Evolutionary conservation across 257 asterid genomes (phyloP).

Genomic region (Solanum clarkiae): DNA sequence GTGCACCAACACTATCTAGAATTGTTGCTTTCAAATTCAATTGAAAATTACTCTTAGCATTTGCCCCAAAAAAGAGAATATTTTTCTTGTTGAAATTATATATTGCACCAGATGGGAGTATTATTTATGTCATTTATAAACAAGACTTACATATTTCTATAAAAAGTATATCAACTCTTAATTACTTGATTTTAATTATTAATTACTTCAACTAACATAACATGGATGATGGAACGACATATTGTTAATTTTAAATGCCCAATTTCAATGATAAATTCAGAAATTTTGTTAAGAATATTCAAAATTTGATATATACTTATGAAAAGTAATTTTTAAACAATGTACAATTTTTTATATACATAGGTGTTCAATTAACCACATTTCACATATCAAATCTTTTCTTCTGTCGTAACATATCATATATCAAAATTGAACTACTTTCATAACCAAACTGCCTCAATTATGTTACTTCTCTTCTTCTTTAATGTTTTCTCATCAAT

Average conservation of each 20-base stretch:
- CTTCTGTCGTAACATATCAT: not conserved
- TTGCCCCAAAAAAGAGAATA: not conserved
- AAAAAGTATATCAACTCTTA: not conserved
- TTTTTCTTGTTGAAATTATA: not conserved
- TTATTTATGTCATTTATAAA: not conserved
- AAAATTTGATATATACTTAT: too few species aligned
- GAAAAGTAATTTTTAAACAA: not conserved
- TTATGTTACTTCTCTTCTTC: not conserved
- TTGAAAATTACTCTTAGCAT: not conserved
- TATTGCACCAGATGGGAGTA: not conserved
- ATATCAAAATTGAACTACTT: not conserved
- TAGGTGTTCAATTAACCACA: too few species aligned
- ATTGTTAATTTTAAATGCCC: not conserved
- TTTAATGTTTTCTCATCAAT: not conserved
- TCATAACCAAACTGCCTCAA: not conserved
- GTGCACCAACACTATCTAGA: not conserved
- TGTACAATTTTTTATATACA: not conserved
- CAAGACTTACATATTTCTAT: not conserved
- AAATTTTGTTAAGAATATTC: not conserved
- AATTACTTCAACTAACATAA: not conserved
- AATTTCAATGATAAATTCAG: rapidly evolving
- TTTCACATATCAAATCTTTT: not conserved
- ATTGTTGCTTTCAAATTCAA: not conserved
- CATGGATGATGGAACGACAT: not conserved
- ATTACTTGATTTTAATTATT: too few species aligned